Base-by-base conservation (phyloP, 768 basidiomycete species). In the Mycena vulgaris region DNA sequence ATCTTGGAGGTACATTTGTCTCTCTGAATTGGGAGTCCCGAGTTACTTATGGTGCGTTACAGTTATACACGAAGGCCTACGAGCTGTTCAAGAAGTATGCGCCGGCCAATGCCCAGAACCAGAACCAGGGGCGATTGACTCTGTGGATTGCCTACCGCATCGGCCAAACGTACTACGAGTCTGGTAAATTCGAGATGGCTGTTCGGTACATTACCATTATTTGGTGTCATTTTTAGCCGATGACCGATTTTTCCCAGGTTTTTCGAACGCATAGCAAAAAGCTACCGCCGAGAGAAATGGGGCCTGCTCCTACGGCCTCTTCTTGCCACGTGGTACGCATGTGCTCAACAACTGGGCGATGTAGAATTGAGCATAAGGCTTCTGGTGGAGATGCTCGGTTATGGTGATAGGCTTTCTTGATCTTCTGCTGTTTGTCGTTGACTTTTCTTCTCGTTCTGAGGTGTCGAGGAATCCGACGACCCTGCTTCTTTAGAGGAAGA, bases 51-150 rank as follows among this genome's bases (percentile, higher is more conserved):
- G 21, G 13, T 49, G 25, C 53, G 49, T 66, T 16, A 23, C 69
- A 97, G 95, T 86, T 99, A 2, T 97, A 96, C 77, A 98, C 95
- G 9, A 96, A 97, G 76, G 87, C 98, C 2, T 99, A 99, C 80
- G 95, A 97, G 73, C 79, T 96, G 14, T 95, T 98, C 85, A 98
- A 97, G 83, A 92, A 90, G 74, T 88, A 94, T 75, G 84, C 83
- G 48, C 80, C 88, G 1, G 72, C 82, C 39, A 76, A 82, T 27
- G 69, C 82, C 27, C 78, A 80, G 52, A 83, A 75, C 56, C 83
- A 86, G 23, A 88, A 86, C n/a, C 94, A 94, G 72, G 89, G 90
- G 3, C 89, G 97, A 13, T 81, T 96, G 70, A 95, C 95, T 0
- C 83, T 97, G n/a, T 95, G 91, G 87, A 93, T 99, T 59, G 97